Evolutionary conservation across 768 basidiomycete genomes (phyloP).

Genomic region (Zangia roseola): DNA sequence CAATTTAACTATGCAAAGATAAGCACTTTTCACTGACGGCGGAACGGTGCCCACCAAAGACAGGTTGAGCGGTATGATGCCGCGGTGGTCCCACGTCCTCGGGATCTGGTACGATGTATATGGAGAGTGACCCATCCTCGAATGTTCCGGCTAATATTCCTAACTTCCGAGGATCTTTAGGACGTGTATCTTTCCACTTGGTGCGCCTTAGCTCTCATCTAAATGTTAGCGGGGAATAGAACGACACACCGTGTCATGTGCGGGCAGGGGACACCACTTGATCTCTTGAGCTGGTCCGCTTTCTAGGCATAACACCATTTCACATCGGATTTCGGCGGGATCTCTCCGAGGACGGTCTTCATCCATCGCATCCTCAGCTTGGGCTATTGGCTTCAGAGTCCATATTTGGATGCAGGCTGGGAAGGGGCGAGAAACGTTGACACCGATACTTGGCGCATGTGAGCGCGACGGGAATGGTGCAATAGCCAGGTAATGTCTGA

Average conservation of each 20-base stretch:
- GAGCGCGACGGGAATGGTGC: slow-evolving; percentile 66
- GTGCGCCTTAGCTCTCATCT: background rate
- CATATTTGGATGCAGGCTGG: slow-evolving; percentile 86
- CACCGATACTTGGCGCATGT: slow-evolving; percentile 66
- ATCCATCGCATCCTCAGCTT: slow-evolving; percentile 11
- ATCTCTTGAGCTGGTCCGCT: slow-evolving; percentile 75
- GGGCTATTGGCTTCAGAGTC: slow-evolving; percentile 42
- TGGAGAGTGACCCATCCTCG: slow-evolving; percentile 79
- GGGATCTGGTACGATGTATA: slow-evolving; percentile 83
- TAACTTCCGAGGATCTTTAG: slow-evolving; percentile 51
- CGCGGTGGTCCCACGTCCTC: slow-evolving; percentile 38
- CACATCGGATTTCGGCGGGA: slow-evolving; percentile 56
- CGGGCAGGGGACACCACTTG: slow-evolving; percentile 92
- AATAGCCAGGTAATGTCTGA: slow-evolving; percentile 82
- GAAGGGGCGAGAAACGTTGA: slow-evolving; percentile 51
- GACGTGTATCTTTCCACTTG: slow-evolving; percentile 23
- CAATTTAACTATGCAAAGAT: slow-evolving; percentile 46
- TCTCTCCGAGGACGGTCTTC: slow-evolving; percentile 24
- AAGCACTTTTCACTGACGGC: background rate
- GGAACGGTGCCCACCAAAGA: slow-evolving; percentile 47
- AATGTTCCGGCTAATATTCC: slow-evolving; percentile 85
- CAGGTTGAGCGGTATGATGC: slow-evolving; percentile 34
- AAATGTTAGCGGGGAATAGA: background rate
- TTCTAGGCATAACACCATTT: slow-evolving; percentile 84
- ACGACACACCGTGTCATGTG: slow-evolving; percentile 58